phyloP scores from a whole-genome alignment of 1,284 basidiomycete genomes.

The Naganishia sp. region DNA sequence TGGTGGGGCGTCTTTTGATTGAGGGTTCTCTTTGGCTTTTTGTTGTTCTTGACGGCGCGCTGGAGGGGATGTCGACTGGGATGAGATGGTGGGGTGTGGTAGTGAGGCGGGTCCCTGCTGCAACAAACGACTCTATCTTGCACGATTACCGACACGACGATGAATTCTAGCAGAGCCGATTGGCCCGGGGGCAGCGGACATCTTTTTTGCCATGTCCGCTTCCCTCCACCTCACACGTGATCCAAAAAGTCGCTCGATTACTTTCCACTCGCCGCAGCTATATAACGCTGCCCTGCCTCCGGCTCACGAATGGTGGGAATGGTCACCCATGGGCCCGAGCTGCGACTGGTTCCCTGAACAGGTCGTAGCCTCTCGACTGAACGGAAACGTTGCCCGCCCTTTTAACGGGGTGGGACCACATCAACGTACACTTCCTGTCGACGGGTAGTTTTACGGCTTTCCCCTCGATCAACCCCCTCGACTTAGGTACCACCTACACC shows the following conservation, averaged over 20 bases:
- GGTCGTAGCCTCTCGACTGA: constrained; percentile 31
- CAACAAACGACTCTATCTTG: neutral
- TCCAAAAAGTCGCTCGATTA: constrained; percentile 24
- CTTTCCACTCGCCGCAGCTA: constrained; percentile 4
- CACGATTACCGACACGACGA: neutral
- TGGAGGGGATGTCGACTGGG: neutral
- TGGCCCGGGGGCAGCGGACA: neutral
- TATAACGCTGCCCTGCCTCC: constrained; percentile 5
- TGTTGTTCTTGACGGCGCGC: neutral
- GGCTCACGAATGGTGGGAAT: neutral
- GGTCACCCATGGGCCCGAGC: constrained; percentile 32
- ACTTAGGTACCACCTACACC: constrained; percentile 11
- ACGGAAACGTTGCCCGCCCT: constrained; percentile 30
- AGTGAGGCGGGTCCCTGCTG: neutral
- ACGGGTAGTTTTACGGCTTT: constrained; percentile 34
- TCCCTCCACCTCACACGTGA: neutral
- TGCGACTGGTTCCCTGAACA: constrained; percentile 29
- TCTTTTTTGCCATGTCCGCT: neutral
- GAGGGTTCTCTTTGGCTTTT: neutral
- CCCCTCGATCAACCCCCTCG: constrained; percentile 35
- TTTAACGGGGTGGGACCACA: constrained; percentile 4
- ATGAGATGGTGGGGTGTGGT: neutral
- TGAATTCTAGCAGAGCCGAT: constrained; percentile 1
- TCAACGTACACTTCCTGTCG: constrained; percentile 36
- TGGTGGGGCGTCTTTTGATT: constrained; percentile 29